phyloP scores from a whole-genome alignment of 441 rosid species.

The Croton setiger region DNA sequence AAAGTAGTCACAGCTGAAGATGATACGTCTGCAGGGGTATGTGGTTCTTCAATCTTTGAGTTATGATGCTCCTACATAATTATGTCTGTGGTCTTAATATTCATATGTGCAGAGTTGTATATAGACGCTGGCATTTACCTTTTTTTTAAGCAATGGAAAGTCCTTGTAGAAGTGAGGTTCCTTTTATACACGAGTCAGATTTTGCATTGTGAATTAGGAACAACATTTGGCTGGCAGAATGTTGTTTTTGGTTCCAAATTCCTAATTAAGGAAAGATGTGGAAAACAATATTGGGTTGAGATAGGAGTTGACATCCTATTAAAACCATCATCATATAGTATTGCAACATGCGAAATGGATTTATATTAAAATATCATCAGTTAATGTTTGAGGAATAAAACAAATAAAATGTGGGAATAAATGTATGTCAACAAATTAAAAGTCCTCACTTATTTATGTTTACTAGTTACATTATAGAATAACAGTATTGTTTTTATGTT shows the following conservation, averaged over 20 bases:
- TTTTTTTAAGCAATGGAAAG: slow-evolving; percentile 4
- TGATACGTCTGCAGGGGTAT: slow-evolving; percentile 53
- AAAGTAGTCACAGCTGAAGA: slow-evolving; percentile 34
- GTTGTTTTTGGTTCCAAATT: not conserved
- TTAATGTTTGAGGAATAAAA: not conserved
- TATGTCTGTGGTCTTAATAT: not conserved
- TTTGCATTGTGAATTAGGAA: not conserved
- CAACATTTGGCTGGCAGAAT: not conserved
- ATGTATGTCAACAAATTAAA: not conserved
- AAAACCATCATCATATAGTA: not conserved
- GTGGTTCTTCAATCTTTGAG: slow-evolving; percentile 29
- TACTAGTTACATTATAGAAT: not conserved
- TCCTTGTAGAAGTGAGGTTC: not conserved
- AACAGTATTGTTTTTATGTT: not conserved
- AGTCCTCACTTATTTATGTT: not conserved
- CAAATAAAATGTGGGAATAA: not conserved
- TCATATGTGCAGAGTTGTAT: not conserved
- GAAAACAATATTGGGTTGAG: not conserved
- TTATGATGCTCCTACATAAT: slow-evolving; percentile 7
- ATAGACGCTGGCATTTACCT: not conserved
- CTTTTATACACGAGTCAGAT: not conserved
- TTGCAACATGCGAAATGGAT: not conserved
- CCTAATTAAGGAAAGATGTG: not conserved
- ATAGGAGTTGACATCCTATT: not conserved
- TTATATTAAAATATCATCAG: not conserved